Evolutionary conservation across 345 rosid species (phyloP), one percentile per base, ranked within the genome.

Genomic region (Hibiscus trionum): DNA sequence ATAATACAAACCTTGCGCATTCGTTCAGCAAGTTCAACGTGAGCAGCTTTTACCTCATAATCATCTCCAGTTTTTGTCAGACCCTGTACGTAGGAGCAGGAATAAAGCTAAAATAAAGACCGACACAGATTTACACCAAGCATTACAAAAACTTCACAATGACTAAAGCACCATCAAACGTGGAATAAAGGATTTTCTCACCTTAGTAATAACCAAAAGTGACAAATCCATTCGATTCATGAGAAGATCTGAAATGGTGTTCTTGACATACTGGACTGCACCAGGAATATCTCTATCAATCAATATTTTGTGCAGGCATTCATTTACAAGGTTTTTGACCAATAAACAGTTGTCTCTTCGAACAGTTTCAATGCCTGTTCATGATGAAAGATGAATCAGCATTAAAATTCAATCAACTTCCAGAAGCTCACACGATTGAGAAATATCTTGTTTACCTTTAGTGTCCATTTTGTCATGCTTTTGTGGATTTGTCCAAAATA

Each of bases 141-240:
- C 57, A 71, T 35, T 49, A 66, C 27, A 44, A 65, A 37, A 72
- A 49, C 52, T 31, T n/a, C 57, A 58, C 44, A 71, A 60, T 37
- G 61, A 29, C 24, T 35, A 61, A 58, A 68, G 56, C 66, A 82
- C 33, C 29, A 31, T 67, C 62, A 66, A 61, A 80, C 50, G 71
- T 49, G 71, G 60, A 69, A 67, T 67, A 62, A 46, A 21, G 69
- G 70, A 37, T 19, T 31, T 42, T 72, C 77, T 66, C 72, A 90
- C 99, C 97, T 95, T 95, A 42, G 97, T 95, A 73, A 95, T 95
- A 70, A 95, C 97, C 82, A 92, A 80, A 89, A 95, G 99, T 49
- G 99, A 92, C 72, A 92, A 82, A 85, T 95, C 99, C 86, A 95
- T 85, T 56, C 99, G 96, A 73, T 95, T 95, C 99, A 90, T 90